phyloP scores from a whole-genome alignment of 805 yeast genomes.

The Lipomyces anomalus region DNA sequence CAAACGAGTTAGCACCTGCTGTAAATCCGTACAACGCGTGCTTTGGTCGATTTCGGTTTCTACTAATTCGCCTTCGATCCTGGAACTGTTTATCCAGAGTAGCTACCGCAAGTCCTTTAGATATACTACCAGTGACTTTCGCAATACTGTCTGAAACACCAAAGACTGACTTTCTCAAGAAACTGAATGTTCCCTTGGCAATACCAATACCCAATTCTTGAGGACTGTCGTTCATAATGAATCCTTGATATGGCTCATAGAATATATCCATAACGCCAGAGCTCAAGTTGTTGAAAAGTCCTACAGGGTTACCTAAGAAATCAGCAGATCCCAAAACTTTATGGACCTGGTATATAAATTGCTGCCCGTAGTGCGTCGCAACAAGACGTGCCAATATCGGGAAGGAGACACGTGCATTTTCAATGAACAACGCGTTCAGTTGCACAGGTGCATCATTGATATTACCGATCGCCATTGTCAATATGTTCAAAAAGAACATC shows the following conservation, averaged over 20 bases:
- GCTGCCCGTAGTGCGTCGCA: slow-evolving; percentile 83
- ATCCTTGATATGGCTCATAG: slow-evolving; percentile 96
- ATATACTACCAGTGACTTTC: slow-evolving; percentile 86
- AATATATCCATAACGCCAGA: slow-evolving; percentile 95
- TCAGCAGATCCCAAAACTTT: slow-evolving; percentile 95
- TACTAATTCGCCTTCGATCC: slow-evolving; percentile 66
- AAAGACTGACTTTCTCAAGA: slow-evolving; percentile 88
- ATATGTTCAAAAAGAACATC: slow-evolving; percentile 65
- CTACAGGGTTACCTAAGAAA: slow-evolving; percentile 94
- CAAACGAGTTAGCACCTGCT: slow-evolving; percentile 80
- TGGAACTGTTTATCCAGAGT: slow-evolving; percentile 84
- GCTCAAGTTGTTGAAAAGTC: slow-evolving; percentile 83
- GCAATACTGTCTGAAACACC: slow-evolving; percentile 93
- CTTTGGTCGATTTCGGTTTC: slow-evolving; percentile 70
- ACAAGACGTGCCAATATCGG: slow-evolving; percentile 66
- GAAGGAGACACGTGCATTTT: slow-evolving; percentile 81
- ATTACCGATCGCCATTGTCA: slow-evolving; percentile 96
- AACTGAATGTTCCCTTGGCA: slow-evolving; percentile 94
- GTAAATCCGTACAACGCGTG: slow-evolving; percentile 83
- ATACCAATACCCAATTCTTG: slow-evolving; percentile 91
- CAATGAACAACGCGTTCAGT: slow-evolving; percentile 78
- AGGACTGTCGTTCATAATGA: slow-evolving; percentile 88
- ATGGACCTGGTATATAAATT: slow-evolving; percentile 84
- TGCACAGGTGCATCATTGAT: slow-evolving; percentile 94
- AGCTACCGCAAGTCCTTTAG: slow-evolving; percentile 87